Conservation (phyloP, 2,329 filamentous ascomycete genomes). For the Calonectria leucothoes region DNA sequence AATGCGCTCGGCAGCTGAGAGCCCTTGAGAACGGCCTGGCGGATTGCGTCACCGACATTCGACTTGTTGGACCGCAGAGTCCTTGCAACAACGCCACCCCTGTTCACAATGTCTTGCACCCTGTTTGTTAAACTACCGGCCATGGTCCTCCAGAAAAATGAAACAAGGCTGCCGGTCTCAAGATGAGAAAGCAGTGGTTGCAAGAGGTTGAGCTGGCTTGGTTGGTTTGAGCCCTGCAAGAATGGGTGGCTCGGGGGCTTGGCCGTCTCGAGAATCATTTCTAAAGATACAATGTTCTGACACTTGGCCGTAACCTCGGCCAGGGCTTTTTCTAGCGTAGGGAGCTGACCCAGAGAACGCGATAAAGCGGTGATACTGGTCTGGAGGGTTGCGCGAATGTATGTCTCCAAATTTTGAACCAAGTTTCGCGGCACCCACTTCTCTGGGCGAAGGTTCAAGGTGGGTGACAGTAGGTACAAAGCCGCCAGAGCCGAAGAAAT, state of each 20-base stretch:
- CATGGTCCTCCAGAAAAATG: slow-evolving; percentile 93
- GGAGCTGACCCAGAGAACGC: slow-evolving; percentile 81
- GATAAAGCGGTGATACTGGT: slow-evolving; percentile 81
- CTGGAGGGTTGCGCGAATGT: slow-evolving; percentile 84
- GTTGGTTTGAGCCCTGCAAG: slow-evolving; percentile 54
- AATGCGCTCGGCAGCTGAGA: slow-evolving; percentile 73
- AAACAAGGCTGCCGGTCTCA: slow-evolving; percentile 87
- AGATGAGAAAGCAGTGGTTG: slow-evolving; percentile 80
- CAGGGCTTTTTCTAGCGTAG: slow-evolving; percentile 84
- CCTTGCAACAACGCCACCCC: slow-evolving; percentile 86
- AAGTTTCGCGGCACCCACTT: slow-evolving; percentile 77
- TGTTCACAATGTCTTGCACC: slow-evolving; percentile 85
- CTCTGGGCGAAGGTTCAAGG: slow-evolving; percentile 62
- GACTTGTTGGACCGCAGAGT: slow-evolving; percentile 82
- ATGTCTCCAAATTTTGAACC: slow-evolving; percentile 81
- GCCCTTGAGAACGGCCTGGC: slow-evolving; percentile 85
- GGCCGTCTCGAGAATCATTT: slow-evolving; percentile 77
- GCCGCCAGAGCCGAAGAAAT: slow-evolving; percentile 80
- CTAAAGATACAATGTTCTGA: slow-evolving; percentile 91
- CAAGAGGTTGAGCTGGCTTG: slow-evolving; percentile 66
- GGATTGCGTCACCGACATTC: slow-evolving; percentile 79
- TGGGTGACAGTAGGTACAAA: slow-evolving; percentile 85
- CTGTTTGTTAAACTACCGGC: slow-evolving; percentile 80
- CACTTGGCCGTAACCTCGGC: slow-evolving; percentile 85
- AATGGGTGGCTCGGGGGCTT: slow-evolving; percentile 78